Base-by-base conservation (phyloP, 129 eudicot genomes). In the Apium graveolens region DNA sequence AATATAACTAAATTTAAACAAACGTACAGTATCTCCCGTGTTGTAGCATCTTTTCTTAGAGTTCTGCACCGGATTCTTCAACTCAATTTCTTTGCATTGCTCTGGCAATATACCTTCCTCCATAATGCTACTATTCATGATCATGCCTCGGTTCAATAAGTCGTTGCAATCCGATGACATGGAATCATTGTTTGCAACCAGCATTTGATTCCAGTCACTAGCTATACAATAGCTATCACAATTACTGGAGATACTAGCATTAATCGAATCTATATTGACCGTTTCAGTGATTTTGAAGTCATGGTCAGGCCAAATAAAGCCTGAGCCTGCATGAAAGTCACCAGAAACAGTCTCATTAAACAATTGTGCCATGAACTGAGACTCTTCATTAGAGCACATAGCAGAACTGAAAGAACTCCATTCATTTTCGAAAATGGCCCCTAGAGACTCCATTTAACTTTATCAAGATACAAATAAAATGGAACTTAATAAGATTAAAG, bases 311-410 rank as follows among this genome's bases (percentile, higher is more conserved):
- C 86, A 86, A 72, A 81, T n/a, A 27, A 72, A 42, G 76, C 76
- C 45, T 10, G 76, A 72, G 53, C 34, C 34, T 5, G 0, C 76
- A 72, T 72, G 53, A 72, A 72, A 72, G 21, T 72, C 53, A 41
- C 29, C 27, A 39, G 76, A 27, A 72, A 24, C 48, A 24, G 53
- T 80, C 35, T 80, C 79, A 63, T 84, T 78, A 34, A 92, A 89
- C 84, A 92, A 78, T 32, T 92, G 92, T 10, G 89, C 79, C 97
- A 92, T 92, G 83, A 92, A 92, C 66, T 84, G 84, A 21, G 97
- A 87, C 79, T 89, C 97, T n/a, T 89, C 95, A 27, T 65, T 68
- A 20, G 84, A 80, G 42, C 80, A 80, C 48, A 79, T 79, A 26
- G 84, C 90, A 81, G 34, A 11, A 65, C 53, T 83, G 41, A 89